Percentiles rank a stretch among this genome's conserved stretches.
Conservation (phyloP, 495 filamentous ascomycete species). For the Hypoxylon lienhwacheense region DNA sequence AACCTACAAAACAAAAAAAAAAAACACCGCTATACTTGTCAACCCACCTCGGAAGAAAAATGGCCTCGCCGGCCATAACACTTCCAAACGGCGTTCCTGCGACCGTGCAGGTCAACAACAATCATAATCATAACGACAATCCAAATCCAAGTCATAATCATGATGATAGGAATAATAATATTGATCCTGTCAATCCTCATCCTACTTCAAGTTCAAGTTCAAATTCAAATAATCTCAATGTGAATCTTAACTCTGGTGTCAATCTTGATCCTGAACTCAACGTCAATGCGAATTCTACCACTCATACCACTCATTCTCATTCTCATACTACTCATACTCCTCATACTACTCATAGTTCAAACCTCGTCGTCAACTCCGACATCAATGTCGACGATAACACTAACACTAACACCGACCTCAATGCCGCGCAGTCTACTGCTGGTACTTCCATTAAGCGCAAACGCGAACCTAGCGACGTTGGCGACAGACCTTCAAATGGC, state of each 20-base stretch:
- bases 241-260: not conserved
- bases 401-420: constrained; percentile 22
- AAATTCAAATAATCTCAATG: too few species aligned
- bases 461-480: constrained; percentile 53
- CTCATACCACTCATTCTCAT: too few species aligned
- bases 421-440: constrained; percentile 46
- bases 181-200: too few species aligned
- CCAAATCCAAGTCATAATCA: constrained; percentile 12
- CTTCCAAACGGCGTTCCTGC: constrained; percentile 47
- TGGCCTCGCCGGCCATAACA: constrained; percentile 49
- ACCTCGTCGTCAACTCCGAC: not conserved
- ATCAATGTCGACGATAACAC: constrained; percentile 15
- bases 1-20: not conserved
- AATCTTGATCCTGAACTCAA: not conserved
- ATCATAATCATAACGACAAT: constrained; percentile 16
- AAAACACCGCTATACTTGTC: constrained; percentile 1
- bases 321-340: too few species aligned
- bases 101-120: constrained; percentile 23
- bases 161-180: constrained; percentile 3
- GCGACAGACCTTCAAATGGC: constrained; percentile 33
- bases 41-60: constrained; percentile 30
- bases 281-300: too few species aligned
- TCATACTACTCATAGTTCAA: too few species aligned
- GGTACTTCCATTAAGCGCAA: constrained; percentile 56
- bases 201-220: too few species aligned